Base-by-base conservation (phyloP, 371 early-diverging fungal genomes). In the Coemansia sp. region DNA sequence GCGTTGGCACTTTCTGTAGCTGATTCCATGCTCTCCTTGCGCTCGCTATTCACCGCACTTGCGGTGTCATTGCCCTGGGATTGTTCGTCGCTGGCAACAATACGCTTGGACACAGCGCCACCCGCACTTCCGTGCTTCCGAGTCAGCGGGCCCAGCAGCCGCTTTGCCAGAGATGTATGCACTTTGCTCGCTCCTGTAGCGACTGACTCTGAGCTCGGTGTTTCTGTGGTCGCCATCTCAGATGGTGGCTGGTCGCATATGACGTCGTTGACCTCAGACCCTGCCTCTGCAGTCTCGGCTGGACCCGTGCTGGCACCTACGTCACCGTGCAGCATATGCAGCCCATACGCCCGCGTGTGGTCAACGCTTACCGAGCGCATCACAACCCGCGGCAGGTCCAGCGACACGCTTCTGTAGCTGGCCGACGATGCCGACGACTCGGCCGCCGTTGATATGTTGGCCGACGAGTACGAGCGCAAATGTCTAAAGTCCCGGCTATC, bases 331-430 rank as follows among this genome's bases (percentile, higher is more conserved):
- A 61, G 40, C 44, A 67, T 67, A 5, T 67, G 71, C 53, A 68
- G 52, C 25, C 64, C 71, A 40, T 75, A 75, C 30, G 59, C 68
- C 33, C 20, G 68, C 12, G 68, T 58, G 25, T 72, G 62, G 54
- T 77, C 72, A 50, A 65, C 68, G 59, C 77, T 71, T 28, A 71
- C 62, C 42, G 77, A 72, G 53, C 72, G 72, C 77, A 75, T 71
- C n/a, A 21, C 52, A 30, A 25, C 65, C n/a, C 52, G 47, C 1
- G 70, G 40, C 63, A 65, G 44, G 42, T 42, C 67, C 23, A 51
- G 25, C 56, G 60, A 58, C 12, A 47, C 20, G 1, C 20, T 50
- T 55, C 51, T 30, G 11, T 39, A 39, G 54, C 62, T 63, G 51
- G 42, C 58, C 5, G 71, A 65, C 23, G 59, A 42, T 11, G 67